A percentile compares a stretch with the other conserved stretches of the same genome.
Conservation (phyloP, 169 alveolate species). For the Babesia ovata region DNA sequence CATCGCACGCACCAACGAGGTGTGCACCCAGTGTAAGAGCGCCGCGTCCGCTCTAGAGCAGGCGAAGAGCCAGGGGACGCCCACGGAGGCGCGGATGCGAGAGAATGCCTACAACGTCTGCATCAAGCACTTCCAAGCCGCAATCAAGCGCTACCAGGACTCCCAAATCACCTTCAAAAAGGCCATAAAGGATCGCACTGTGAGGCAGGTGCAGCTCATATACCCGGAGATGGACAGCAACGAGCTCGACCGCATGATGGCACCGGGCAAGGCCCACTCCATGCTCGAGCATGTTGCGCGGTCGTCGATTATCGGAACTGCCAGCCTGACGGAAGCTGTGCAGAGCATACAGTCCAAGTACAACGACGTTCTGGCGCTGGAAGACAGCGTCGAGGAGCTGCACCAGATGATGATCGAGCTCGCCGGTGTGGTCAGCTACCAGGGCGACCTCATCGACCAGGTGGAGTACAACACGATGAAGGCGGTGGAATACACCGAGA, state of each 20-base stretch:
- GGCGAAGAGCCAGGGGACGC: constrained; percentile 41
- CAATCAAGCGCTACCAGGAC: constrained; percentile 65
- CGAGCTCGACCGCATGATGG: constrained; percentile 43
- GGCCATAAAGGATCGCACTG: constrained; percentile 54
- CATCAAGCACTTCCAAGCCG: constrained; percentile 64
- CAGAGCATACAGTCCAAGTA: constrained; percentile 81
- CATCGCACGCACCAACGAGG: constrained; percentile 45
- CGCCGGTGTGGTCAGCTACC: constrained; percentile 82
- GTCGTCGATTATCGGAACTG: constrained; percentile 47
- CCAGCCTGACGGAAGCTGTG: constrained; percentile 79
- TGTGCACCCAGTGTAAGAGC: constrained; percentile 61
- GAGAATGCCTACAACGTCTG: constrained; percentile 59
- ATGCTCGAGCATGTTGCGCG: constrained; percentile 59
- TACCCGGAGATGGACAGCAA: constrained; percentile 51
- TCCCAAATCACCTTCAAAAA: constrained; percentile 59
- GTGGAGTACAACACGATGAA: constrained; percentile 74
- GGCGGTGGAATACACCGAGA: constrained; percentile 80
- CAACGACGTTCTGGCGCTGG: constrained; percentile 82
- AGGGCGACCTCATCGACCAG: constrained; percentile 85
- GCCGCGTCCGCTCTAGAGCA: constrained; percentile 21
- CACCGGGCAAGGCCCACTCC: constrained; percentile 25
- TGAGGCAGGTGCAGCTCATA: constrained; percentile 60
- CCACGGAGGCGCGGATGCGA: constrained; percentile 65
- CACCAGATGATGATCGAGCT: constrained; percentile 84
- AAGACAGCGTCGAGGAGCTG: constrained; percentile 80